Conservation (phyloP, 352 stramenopile species). For the Phytophthora melonis region DNA sequence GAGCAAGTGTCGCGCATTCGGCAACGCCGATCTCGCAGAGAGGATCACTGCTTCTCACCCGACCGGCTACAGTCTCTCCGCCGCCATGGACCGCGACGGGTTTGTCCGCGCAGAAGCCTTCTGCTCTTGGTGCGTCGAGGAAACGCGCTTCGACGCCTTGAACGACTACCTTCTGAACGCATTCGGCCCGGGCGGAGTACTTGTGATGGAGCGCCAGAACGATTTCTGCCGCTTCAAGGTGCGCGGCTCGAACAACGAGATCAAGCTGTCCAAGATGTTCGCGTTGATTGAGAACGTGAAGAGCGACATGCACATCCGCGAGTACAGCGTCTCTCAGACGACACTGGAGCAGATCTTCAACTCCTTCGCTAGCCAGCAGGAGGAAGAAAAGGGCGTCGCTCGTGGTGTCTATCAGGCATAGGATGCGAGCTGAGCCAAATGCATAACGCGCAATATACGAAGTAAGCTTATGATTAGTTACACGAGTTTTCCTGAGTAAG, state of each 20-base stretch:
- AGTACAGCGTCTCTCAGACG: conserved; percentile 89
- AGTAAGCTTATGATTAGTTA: conserved; percentile 11
- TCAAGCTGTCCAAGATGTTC: conserved; percentile 79
- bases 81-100: conserved; percentile 50
- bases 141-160: conserved; percentile 52
- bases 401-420: conserved; percentile 31
- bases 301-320: conserved; percentile 60
- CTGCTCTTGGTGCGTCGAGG: conserved; percentile 65
- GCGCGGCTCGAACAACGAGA: conserved; percentile 48
- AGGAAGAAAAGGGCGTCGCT: conserved; percentile 39
- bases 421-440: not conserved
- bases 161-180: conserved; percentile 34
- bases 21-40: conserved; percentile 40
- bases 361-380: conserved; percentile 77
- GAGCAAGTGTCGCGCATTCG: conserved; percentile 48
- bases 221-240: conserved; percentile 60
- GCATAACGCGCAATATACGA: conserved; percentile 6
- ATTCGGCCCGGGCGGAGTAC: conserved; percentile 30
- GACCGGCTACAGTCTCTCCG: conserved; percentile 67
- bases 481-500: not conserved
- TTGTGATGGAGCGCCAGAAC: conserved; percentile 64
- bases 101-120: conserved; percentile 49
- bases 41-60: conserved; percentile 53
- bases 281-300: conserved; percentile 64
- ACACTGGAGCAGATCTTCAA: conserved; percentile 93